These are phyloP conservation scores for Cyclostephanos tholiformis DNA, from an alignment of 108 stramenopile species.

Conservation along the genomic window DNA sequence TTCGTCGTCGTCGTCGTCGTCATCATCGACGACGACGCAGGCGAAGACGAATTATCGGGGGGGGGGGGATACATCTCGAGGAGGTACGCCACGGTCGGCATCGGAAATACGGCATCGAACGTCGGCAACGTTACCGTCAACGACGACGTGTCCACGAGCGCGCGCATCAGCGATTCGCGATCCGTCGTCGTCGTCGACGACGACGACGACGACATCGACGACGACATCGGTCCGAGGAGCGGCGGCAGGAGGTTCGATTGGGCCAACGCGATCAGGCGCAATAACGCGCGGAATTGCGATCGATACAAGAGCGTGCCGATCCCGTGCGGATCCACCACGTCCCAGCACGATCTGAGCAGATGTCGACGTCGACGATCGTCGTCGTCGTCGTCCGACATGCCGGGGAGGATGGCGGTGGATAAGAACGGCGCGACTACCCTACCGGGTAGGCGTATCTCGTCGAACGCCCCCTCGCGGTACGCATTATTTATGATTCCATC, in stretches of 20 bases:
- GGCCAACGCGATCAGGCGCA: constrained; percentile 68
- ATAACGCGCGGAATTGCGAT: constrained; percentile 53
- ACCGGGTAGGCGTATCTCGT: constrained; percentile 53
- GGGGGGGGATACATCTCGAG: constrained; percentile 27
- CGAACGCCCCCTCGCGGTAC: no score
- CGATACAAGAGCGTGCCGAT: constrained; percentile 48
- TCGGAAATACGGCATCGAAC: constrained; percentile 12
- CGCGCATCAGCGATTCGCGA: constrained; percentile 7
- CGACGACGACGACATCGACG: not conserved
- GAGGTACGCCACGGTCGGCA: constrained; percentile 37
- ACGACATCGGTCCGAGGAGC: no score
- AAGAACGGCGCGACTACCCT: constrained; percentile 69
- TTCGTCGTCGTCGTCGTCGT: not conserved
- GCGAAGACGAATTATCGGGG: no score
- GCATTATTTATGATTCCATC: no score
- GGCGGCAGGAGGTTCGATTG: constrained; percentile 51
- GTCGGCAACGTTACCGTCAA: constrained; percentile 36
- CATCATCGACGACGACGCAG: no score
- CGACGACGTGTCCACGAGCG: constrained; percentile 15
- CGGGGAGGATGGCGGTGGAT: constrained; percentile 52
- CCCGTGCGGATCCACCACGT: constrained; percentile 59
- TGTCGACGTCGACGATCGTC: constrained; percentile 48
- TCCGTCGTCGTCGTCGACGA: constrained; percentile 1
- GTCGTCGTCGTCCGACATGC: no score
- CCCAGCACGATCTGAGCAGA: constrained; percentile 58